Conservation (phyloP, 202 grass and related monocot species). For the Digitaria exilis region DNA sequence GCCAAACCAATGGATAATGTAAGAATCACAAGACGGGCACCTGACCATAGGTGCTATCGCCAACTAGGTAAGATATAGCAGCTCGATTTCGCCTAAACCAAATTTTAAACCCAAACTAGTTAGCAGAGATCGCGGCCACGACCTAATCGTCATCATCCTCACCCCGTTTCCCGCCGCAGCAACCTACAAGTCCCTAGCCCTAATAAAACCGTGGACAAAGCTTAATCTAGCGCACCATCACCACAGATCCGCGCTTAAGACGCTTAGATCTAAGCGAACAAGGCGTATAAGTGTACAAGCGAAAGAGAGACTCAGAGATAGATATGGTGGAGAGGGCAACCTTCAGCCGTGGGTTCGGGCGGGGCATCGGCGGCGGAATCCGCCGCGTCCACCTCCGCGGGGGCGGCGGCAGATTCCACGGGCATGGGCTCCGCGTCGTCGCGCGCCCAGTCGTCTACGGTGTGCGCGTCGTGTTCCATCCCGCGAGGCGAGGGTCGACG, state of each 20-base stretch:
- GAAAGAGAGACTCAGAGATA: not conserved
- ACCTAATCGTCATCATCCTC: not conserved
- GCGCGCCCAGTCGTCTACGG: conserved; percentile 57
- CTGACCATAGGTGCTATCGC: not conserved
- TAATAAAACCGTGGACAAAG: not conserved
- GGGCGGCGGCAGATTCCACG: not conserved
- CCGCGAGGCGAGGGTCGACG: conserved; percentile 4
- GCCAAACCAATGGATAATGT: not conserved
- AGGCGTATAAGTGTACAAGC: not conserved
- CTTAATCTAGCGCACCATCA: not conserved
- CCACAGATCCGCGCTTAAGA: not conserved
- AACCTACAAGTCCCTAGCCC: not conserved
- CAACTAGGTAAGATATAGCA: not conserved
- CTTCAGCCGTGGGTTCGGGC: conserved; percentile 17
- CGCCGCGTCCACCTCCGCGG: not conserved
- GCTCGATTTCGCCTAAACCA: not conserved
- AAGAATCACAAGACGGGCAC: not conserved
- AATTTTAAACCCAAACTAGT: not conserved
- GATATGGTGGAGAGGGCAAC: not conserved
- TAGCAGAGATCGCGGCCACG: not conserved
- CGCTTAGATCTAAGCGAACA: conserved; percentile 31
- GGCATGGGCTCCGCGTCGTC: conserved; percentile 45
- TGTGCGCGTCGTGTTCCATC: conserved; percentile 49
- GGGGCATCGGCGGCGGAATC: not conserved
- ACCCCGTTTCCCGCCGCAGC: not conserved